Base-by-base conservation (phyloP, 306 rosid species). In the Bauhinia variegata region DNA sequence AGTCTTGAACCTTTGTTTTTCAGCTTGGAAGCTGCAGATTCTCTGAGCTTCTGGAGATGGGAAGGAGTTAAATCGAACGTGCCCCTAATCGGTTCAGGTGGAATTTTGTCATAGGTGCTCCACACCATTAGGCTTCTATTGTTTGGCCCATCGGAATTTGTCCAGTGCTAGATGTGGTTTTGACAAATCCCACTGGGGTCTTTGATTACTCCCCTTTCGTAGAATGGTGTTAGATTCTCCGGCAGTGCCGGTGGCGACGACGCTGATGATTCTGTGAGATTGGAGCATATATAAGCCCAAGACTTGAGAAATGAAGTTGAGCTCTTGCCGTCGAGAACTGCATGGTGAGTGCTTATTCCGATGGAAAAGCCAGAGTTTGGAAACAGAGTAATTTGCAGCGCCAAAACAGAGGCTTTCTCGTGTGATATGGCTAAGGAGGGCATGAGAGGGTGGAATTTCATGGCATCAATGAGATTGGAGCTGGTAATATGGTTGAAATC, bases 341-440 rank as follows among this genome's bases (percentile, higher is more conserved):
- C 75, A 5, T 78, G 78, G 69, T 78, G 78, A 0, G 23, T 8
- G 6, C 78, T n/a, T 52, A 67, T 47, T 15, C 86, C 86, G 13
- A 78, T 54, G 10, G 65, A 82, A 54, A 78, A 74, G 0, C 83
- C 83, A 11, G 15, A 33, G 55, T 62, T 67, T 17, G 71, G 75
- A 30, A 82, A 82, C 7, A 65, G 46, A 38, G 83, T 82, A 44
- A 82, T 28, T 55, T 78, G 82, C 61, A 82, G 54, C 0, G 83
- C 41, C 55, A 78, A 0, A 4, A 60, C 72, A 12, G 75, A 15
- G 3, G 79, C 63, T 6, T 10, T 4, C 11, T 63, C 46, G 19
- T 58, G 68, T 11, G 79, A 15, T 10, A 28, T 34, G 0, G 14
- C 32, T 43, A 83, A 62, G 5, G 53, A 46, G 38, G 83, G 81